Conservation (phyloP, 208 protist species). For the Trypanosoma cruzi region DNA sequence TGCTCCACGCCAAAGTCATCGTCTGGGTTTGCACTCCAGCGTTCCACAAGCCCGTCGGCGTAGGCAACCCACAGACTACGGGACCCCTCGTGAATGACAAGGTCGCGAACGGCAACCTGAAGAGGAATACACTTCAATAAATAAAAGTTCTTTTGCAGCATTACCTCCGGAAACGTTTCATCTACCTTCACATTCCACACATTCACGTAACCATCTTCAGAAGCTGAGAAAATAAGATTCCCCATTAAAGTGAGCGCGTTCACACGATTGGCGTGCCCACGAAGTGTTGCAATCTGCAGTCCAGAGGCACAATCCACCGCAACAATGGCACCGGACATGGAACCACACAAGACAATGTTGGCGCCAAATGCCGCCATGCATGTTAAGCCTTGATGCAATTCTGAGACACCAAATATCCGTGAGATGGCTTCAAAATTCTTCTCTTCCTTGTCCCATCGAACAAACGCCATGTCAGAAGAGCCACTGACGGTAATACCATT, state of each 20-base stretch:
- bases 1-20: slow-evolving; percentile 90
- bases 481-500: slow-evolving; percentile 67
- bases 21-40: slow-evolving; percentile 82
- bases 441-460: slow-evolving; percentile 80
- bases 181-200: slow-evolving; percentile 55
- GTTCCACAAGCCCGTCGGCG: slow-evolving; percentile 73
- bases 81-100: slow-evolving; percentile 56
- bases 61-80: slow-evolving; percentile 84
- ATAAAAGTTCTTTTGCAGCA: slow-evolving; percentile 20
- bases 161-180: not conserved
- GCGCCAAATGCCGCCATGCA: slow-evolving; percentile 30
- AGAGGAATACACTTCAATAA: slow-evolving; percentile 67
- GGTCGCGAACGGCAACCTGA: slow-evolving; percentile 44
- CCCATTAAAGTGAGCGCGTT: slow-evolving; percentile 63
- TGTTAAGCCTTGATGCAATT: slow-evolving; percentile 30
- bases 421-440: slow-evolving; percentile 82
- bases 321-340: slow-evolving; percentile 53
- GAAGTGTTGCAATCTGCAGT: slow-evolving; percentile 46
- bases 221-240: slow-evolving; percentile 74
- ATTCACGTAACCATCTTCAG: slow-evolving; percentile 71
- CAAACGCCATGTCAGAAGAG: slow-evolving; percentile 66
- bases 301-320: slow-evolving; percentile 49
- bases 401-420: slow-evolving; percentile 33
- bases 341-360: slow-evolving; percentile 60
- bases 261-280: slow-evolving; percentile 54